Base-by-base conservation (phyloP, 2,329 filamentous ascomycete genomes). In the Aspergillus novofumigatus region DNA sequence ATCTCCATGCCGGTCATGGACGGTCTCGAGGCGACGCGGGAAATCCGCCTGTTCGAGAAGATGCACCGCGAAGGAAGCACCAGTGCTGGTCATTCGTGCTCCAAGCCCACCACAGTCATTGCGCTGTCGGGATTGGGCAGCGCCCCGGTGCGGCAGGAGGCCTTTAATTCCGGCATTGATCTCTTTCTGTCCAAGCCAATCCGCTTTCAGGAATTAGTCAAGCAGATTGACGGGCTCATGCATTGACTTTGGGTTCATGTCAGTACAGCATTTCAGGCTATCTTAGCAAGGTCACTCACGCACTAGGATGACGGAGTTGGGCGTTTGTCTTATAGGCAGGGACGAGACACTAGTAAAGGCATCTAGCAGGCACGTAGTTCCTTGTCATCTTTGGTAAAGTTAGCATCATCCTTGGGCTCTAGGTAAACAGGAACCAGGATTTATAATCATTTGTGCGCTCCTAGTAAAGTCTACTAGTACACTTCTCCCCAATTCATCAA, bases 1-100 rank as follows among this genome's bases (percentile, higher is more conserved):
- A 68, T 74, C 29, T 70, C 68, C 29, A 74, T 74, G 71, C 71
- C 71, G 1, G 64, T 74, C 17, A 74, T 74, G 70, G 63, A 74
- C 55, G 71, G 71, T 23, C 62, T 73, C 9, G 64, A 67, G 42
- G 64, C 71, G 1, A 69, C 68, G 6, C 64, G 62, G 21, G 56
- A 65, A 48, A 73, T 74, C 28, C 64, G 71, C 3, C 56, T 55
- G 4, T 62, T 65, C 11, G 71, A 72, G 49, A 55, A 55, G 20
- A 51, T 65, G 35, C 26, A 55, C 6, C 53, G 59, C 14, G 56
- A 45, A 8, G 26, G 42, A 26, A 29, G 11, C 53, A 32, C 47
- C 9, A 59, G 53, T 41, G 49, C 51, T 1, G 41, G 28, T 41
- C 9, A 9, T 29, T 20, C 59, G 47, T 6, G 20, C 6, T 21